A percentile compares a stretch with the other conserved stretches of the same genome.
Evolutionary conservation across 768 basidiomycete genomes (phyloP).

Genomic region (Mycena haematopus): DNA sequence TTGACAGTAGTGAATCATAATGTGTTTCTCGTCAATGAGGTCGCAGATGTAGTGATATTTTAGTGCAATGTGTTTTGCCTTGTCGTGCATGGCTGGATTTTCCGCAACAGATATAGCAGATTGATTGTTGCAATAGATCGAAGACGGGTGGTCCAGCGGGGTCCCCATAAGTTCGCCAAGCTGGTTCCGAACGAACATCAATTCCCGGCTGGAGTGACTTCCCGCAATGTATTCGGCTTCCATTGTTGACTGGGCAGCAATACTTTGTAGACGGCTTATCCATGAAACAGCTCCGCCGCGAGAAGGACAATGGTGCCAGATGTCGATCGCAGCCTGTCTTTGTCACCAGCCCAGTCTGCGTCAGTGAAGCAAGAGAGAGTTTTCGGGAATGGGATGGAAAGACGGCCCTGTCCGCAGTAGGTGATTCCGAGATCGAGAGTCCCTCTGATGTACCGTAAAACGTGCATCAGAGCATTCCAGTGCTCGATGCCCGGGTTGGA

Average conservation of each 20-base stretch:
- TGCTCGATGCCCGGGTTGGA: slow-evolving; percentile 1
- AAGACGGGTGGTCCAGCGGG: background rate
- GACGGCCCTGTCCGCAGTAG: background rate
- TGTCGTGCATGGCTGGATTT: slow-evolving; percentile 5
- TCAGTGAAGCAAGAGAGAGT: background rate
- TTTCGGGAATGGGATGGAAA: background rate
- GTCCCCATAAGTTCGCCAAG: background rate
- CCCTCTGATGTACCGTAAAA: background rate
- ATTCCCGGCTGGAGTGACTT: background rate
- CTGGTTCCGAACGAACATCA: slow-evolving; percentile 3
- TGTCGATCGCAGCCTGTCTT: slow-evolving; percentile 1
- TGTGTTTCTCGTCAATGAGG: background rate
- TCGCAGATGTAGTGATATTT: slow-evolving; percentile 8
- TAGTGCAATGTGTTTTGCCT: slow-evolving; percentile 5
- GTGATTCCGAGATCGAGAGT: background rate
- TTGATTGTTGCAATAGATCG: slow-evolving; percentile 8
- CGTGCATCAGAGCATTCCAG: background rate
- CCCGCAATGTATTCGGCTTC: slow-evolving; percentile 3
- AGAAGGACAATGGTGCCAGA: background rate
- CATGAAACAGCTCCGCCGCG: background rate
- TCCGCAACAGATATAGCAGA: background rate
- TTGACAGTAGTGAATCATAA: background rate
- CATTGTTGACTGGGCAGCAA: background rate
- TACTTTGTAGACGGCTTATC: background rate
- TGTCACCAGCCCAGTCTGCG: slow-evolving; percentile 1